Percentiles rank a stretch among this genome's conserved stretches.
Evolutionary conservation across 2,329 filamentous ascomycete species (phyloP).

Genomic region (Neofusicoccum kwambonambiense): DNA sequence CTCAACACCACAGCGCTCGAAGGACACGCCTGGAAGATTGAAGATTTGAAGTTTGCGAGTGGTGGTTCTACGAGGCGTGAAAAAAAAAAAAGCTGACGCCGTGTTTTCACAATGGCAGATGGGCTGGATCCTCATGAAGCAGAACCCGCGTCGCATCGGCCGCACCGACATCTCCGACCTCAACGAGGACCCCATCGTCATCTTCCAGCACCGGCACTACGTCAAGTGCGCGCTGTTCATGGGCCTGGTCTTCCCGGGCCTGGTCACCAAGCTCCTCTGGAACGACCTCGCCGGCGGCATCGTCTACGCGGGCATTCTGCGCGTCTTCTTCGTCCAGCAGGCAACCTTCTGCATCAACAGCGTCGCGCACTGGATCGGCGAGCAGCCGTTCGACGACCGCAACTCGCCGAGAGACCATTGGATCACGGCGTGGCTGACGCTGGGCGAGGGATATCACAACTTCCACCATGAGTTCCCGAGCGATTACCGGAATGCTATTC

Average conservation of each 20-base stretch:
- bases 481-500: slow-evolving; percentile 87
- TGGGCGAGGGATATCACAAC: slow-evolving; percentile 91
- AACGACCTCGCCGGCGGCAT: slow-evolving; percentile 79
- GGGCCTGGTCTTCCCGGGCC: slow-evolving; percentile 71
- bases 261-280: slow-evolving; percentile 77
- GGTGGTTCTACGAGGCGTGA: too few species aligned
- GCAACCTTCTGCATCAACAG: slow-evolving; percentile 94
- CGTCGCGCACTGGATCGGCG: slow-evolving; percentile 84
- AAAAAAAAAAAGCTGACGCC: slow-evolving; percentile 42
- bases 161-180: slow-evolving; percentile 85
- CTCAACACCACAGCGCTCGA: slow-evolving; percentile 57
- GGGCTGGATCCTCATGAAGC: slow-evolving; percentile 92
- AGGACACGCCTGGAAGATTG: too few species aligned
- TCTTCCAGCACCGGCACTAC: slow-evolving; percentile 87
- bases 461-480: slow-evolving; percentile 95
- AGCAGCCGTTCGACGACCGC: slow-evolving; percentile 89
- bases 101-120: slow-evolving; percentile 39
- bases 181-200: slow-evolving; percentile 80
- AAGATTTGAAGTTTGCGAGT: too few species aligned
- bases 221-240: slow-evolving; percentile 76
- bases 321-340: slow-evolving; percentile 88
- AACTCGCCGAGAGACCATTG: slow-evolving; percentile 88
- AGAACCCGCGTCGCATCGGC: slow-evolving; percentile 85
- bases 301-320: slow-evolving; percentile 80
- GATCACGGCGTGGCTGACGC: slow-evolving; percentile 79